These are phyloP conservation scores for Circinella minor DNA, from an alignment of 371 early-diverging fungal species.

Conservation along the genomic window DNA sequence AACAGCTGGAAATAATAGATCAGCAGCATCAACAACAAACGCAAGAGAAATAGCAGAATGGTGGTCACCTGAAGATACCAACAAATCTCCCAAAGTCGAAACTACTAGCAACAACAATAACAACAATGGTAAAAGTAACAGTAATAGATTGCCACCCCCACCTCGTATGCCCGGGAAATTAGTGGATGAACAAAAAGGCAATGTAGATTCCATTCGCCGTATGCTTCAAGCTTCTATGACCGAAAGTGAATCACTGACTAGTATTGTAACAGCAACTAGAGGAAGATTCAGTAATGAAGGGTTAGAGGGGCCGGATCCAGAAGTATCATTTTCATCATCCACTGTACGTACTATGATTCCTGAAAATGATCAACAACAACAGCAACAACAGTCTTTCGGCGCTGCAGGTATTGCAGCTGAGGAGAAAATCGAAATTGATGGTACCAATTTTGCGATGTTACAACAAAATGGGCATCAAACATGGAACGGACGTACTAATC, in stretches of 20 bases:
- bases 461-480: slow-evolving; percentile 17
- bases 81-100: background rate
- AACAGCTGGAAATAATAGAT: background rate
- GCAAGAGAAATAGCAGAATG: slow-evolving; percentile 26
- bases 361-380: slow-evolving; percentile 8
- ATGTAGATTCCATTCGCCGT: slow-evolving; percentile 29
- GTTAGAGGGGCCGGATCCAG: slow-evolving; percentile 11
- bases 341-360: slow-evolving; percentile 42
- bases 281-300: background rate
- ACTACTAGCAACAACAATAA: background rate
- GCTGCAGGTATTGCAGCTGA: slow-evolving; percentile 5
- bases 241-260: slow-evolving; percentile 29
- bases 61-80: slow-evolving; percentile 16
- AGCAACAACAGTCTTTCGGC: background rate
- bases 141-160: background rate
- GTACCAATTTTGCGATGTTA: slow-evolving; percentile 14
- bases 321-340: slow-evolving; percentile 38
- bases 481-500: slow-evolving; percentile 20
- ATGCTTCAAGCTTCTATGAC: slow-evolving; percentile 27
- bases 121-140: background rate
- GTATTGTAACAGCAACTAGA: slow-evolving; percentile 11
- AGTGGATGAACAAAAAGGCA: background rate
- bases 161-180: background rate
- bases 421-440: slow-evolving; percentile 26
- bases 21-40: slow-evolving; percentile 1